phyloP scores from a whole-genome alignment of 2,329 filamentous ascomycete genomes.

The Monosporascus ibericus region DNA sequence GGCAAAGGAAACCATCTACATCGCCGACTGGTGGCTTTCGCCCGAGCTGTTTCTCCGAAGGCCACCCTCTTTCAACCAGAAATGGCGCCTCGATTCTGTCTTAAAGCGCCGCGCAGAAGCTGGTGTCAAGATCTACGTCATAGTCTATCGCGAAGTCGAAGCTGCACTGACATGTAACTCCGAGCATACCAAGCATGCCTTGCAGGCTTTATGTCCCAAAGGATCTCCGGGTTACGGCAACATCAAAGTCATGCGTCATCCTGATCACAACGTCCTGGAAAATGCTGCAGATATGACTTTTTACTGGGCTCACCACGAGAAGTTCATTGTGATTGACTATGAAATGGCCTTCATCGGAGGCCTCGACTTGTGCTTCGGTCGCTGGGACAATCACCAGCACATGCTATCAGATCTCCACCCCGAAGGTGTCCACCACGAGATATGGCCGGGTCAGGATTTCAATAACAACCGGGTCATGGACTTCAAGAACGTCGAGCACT shows the following conservation, averaged over 20 bases:
- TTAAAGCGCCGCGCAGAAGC: slow-evolving; percentile 85
- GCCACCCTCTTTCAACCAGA: slow-evolving; percentile 73
- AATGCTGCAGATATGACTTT: slow-evolving; percentile 95
- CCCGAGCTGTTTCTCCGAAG: slow-evolving; percentile 81
- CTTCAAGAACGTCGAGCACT: slow-evolving; percentile 83
- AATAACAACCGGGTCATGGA: slow-evolving; percentile 98
- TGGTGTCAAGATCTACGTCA: slow-evolving; percentile 89
- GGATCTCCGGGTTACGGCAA: slow-evolving; percentile 80
- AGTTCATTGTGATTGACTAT: slow-evolving; percentile 94
- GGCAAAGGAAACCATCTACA: slow-evolving; percentile 90
- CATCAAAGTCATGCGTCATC: slow-evolving; percentile 83
- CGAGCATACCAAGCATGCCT: slow-evolving; percentile 81
- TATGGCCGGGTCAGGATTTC: slow-evolving; percentile 95
- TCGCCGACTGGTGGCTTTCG: slow-evolving; percentile 94
- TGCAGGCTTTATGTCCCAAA: slow-evolving; percentile 73
- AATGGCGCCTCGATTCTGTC: slow-evolving; percentile 81
- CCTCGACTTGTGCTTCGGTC: slow-evolving; percentile 88
- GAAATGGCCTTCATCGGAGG: slow-evolving; percentile 88
- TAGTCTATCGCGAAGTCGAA: slow-evolving; percentile 84
- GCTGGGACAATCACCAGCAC: slow-evolving; percentile 88
- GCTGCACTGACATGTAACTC: slow-evolving; percentile 87
- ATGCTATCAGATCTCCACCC: slow-evolving; percentile 83
- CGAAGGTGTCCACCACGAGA: slow-evolving; percentile 70
- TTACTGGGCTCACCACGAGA: slow-evolving; percentile 98
- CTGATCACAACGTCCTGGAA: slow-evolving; percentile 90